A percentile compares a stretch with the other conserved stretches of the same genome.
Conservation (phyloP, 768 basidiomycete species). For the Boletus insuetus region DNA sequence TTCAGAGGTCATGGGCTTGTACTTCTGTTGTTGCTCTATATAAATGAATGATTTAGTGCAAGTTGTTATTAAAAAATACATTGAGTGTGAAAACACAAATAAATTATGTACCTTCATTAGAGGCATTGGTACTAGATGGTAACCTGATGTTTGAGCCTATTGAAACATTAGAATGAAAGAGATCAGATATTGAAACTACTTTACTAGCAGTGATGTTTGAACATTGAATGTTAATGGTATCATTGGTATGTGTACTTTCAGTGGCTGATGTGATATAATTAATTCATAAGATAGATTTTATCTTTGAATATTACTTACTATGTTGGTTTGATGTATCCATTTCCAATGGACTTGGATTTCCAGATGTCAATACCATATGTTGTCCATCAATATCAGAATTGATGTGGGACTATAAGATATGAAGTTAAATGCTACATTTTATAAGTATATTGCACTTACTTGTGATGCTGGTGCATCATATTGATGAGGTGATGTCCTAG, state of each 20-base stretch:
- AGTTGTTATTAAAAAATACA: neutral
- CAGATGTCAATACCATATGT: neutral
- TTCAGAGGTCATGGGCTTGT: neutral
- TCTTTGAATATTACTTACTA: neutral
- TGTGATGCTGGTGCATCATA: neutral
- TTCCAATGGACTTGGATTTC: neutral
- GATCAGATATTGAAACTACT: too few species aligned
- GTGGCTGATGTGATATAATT: neutral
- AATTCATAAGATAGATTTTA: neutral
- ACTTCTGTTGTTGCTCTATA: neutral
- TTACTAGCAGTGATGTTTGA: neutral
- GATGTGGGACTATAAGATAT: neutral
- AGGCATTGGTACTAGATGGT: too few species aligned
- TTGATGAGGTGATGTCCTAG: neutral
- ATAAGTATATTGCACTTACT: neutral
- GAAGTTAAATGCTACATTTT: neutral
- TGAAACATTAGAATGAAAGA: too few species aligned
- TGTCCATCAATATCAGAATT: neutral
- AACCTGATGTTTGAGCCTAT: too few species aligned
- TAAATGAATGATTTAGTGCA: neutral
- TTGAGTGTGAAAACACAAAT: neutral
- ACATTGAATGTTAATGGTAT: neutral
- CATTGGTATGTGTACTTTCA: neutral
- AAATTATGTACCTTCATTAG: neutral
- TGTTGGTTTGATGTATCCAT: neutral